Base-by-base conservation (phyloP, 106 monocot genomes). In the Triglochin maritima region DNA sequence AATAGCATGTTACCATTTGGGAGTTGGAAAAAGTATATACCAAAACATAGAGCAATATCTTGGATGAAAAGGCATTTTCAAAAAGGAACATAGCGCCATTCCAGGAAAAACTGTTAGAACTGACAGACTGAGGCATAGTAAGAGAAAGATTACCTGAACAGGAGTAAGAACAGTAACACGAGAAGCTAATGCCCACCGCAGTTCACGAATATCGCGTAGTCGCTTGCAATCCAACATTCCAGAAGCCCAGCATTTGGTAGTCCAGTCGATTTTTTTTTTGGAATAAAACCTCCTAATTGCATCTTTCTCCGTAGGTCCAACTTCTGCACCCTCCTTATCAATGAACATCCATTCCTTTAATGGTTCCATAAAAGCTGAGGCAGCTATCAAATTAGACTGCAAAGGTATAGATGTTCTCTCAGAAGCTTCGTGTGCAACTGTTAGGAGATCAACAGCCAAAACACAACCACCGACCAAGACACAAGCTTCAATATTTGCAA, bases 351-450 rank as follows among this genome's bases (percentile, higher is more conserved):
- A 98, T 69, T 98, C 98, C 60, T 98, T 98, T n/a, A 84, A 72
- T 53, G 98, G 92, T 72, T 98, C 98, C 92, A 92, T 92, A 79
- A 92, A 98, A 70, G 98, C 98, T 54, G 84, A 86, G 46, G 98
- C 91, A 43, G 98, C 98, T 47, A 98, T 86, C 72, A 98, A 84
- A 72, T 98, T 98, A 52, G 92, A 98, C 58, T 98, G 98, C 68
- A 89, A 73, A 67, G 98, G 98, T 58, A 98, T 98, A 17, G 92
- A 71, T 55, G 92, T 98, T 70, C 98, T 81, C 61, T 98, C 98
- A 74, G 88, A 84, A 53, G 92, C 75, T 77, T 98, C 98, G 79
- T 98, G 98, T 68, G 88, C 79, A 49, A 79, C 82, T 46, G 88
- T 89, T 50, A 98, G 57, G 46, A 98, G 77, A 83, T 98, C 98